These are phyloP conservation scores for Saturnispora galanensis DNA, from an alignment of 805 yeast genomes.

Conservation along the genomic window DNA sequence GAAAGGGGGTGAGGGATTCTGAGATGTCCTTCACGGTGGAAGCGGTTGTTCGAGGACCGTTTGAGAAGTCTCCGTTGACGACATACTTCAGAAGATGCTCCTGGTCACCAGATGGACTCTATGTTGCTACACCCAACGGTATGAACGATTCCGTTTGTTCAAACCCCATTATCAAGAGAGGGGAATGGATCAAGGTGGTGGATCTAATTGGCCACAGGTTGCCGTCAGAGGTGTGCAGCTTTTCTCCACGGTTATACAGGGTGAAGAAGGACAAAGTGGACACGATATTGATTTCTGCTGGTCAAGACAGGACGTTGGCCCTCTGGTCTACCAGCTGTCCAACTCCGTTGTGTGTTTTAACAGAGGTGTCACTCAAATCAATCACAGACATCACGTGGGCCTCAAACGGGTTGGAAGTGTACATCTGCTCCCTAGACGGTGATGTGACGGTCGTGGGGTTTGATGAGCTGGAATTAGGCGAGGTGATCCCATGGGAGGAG, in stretches of 20 bases:
- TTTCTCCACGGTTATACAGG: slow-evolving; percentile 60
- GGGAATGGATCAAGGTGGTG: slow-evolving; percentile 68
- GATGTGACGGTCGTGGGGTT: slow-evolving; percentile 60
- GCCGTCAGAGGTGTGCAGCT: slow-evolving; percentile 73
- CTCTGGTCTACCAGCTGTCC: slow-evolving; percentile 77
- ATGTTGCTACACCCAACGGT: slow-evolving; percentile 78
- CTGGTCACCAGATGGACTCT: slow-evolving; percentile 91
- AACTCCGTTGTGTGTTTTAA: slow-evolving; percentile 71
- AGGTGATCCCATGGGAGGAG: slow-evolving; percentile 48
- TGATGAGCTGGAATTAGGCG: slow-evolving; percentile 55
- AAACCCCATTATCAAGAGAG: slow-evolving; percentile 64
- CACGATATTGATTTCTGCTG: slow-evolving; percentile 88
- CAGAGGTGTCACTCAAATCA: slow-evolving; percentile 64
- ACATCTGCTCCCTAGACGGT: slow-evolving; percentile 77
- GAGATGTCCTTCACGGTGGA: slow-evolving; percentile 83
- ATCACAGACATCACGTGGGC: slow-evolving; percentile 89
- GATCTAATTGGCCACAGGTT: slow-evolving; percentile 76
- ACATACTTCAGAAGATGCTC: slow-evolving; percentile 79
- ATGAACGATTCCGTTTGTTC: slow-evolving; percentile 75
- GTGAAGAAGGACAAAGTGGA: slow-evolving; percentile 17
- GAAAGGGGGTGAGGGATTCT: slow-evolving; percentile 45
- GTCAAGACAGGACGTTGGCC: slow-evolving; percentile 84
- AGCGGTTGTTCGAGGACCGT: slow-evolving; percentile 73
- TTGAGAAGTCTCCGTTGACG: slow-evolving; percentile 79
- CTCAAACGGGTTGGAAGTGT: slow-evolving; percentile 67